Conservation (phyloP, 2,329 filamentous ascomycete species). For the Drechslerella stenobrocha region DNA sequence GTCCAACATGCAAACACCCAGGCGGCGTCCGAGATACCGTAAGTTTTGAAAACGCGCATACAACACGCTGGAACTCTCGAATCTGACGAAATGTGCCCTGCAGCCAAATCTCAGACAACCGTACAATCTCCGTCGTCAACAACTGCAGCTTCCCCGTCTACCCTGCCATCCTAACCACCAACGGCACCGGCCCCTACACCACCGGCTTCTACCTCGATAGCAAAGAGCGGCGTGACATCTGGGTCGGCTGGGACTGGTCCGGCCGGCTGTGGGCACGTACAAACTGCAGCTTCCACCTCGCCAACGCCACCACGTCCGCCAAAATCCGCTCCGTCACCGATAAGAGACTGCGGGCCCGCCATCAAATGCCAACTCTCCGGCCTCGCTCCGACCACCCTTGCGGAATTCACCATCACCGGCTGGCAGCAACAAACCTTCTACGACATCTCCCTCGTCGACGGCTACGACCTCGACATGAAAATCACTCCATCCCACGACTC, state of each 20-base stretch:
- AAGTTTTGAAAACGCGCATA: conserved; percentile 11
- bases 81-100: not conserved
- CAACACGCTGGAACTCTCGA: too few species aligned
- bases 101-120: conserved; percentile 54
- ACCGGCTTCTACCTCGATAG: conserved; percentile 70
- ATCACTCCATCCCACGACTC: conserved; percentile 55
- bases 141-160: conserved; percentile 72
- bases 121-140: conserved; percentile 72
- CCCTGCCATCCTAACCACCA: conserved; percentile 72
- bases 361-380: conserved; percentile 72
- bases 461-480: conserved; percentile 76
- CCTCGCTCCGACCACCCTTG: conserved; percentile 72
- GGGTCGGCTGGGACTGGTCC: conserved; percentile 74
- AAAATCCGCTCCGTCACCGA: conserved; percentile 41
- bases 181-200: conserved; percentile 67
- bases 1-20: conserved; percentile 20
- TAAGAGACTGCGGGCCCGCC: conserved; percentile 70
- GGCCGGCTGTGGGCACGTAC: conserved; percentile 81
- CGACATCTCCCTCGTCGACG: conserved; percentile 81
- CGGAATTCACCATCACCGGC: conserved; percentile 76
- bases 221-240: conserved; percentile 65
- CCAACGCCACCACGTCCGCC: conserved; percentile 58
- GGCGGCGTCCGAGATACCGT: conserved; percentile 31
- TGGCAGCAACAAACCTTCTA: conserved; percentile 73
- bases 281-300: conserved; percentile 73